These are phyloP conservation scores for Fraxinus excelsior DNA, from an alignment of 257 asterid species.

Conservation along the genomic window DNA sequence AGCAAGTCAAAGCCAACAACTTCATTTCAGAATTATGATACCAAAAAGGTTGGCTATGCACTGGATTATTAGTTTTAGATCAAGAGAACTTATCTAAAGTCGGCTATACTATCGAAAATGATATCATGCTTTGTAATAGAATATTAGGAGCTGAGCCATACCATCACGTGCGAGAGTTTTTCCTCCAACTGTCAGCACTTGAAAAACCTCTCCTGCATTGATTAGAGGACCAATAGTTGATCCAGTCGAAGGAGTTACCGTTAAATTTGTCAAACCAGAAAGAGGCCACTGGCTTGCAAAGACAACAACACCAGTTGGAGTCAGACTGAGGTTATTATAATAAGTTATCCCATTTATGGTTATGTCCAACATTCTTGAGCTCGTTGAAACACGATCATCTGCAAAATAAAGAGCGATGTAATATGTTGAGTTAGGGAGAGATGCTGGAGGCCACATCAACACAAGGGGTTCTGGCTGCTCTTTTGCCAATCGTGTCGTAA, in stretches of 20 bases:
- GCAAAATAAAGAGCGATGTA: constrained; percentile 83
- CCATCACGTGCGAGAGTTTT: constrained; percentile 88
- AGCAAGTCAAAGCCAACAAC: background rate
- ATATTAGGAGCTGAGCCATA: constrained; percentile 28
- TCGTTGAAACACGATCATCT: constrained; percentile 53
- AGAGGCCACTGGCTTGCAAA: constrained; percentile 82
- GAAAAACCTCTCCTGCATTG: constrained; percentile 89
- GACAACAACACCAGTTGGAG: constrained; percentile 65
- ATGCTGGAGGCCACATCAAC: constrained; percentile 70
- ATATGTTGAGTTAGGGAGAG: constrained; percentile 50
- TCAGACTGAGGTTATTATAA: constrained; percentile 58
- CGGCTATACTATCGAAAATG: background rate
- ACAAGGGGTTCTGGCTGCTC: constrained; percentile 50
- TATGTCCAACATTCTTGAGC: constrained; percentile 57
- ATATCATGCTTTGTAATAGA: background rate
- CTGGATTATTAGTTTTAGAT: background rate
- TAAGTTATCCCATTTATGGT: constrained; percentile 63
- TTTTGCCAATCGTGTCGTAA: constrained; percentile 51
- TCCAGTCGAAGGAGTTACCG: constrained; percentile 63
- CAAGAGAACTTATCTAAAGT: background rate
- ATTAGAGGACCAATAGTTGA: constrained; percentile 77
- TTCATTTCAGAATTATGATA: background rate
- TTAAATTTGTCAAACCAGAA: constrained; percentile 67
- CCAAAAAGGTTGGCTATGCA: background rate
- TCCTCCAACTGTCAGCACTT: constrained; percentile 61